Base-by-base conservation (phyloP, 352 stramenopile genomes). In the Phytopythium oedochilum region DNA sequence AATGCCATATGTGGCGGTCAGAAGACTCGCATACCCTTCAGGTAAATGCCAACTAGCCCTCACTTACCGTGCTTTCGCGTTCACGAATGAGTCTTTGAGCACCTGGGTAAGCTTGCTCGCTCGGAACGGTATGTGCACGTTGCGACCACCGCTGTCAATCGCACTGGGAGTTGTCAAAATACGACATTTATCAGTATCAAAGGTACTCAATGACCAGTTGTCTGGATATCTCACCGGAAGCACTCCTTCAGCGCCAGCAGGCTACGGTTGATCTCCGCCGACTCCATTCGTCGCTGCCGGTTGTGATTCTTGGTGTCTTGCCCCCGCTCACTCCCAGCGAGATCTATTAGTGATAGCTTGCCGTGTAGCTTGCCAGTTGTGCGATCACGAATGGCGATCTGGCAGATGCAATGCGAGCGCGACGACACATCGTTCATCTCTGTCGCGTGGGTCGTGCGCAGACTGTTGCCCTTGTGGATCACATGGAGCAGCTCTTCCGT, bases 261-360 rank as follows among this genome's bases (percentile, higher is more conserved):
- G 36, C 89, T 98, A 53, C 97, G 98, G 67, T 99, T 99, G 57
- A 99, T 99, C 68, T 99, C 96, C 6, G 96, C 95, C 18, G 94
- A 97, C 66, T 99, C 96, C 73, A 98, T 85, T 26, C 96, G 77
- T 14, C 93, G 96, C 47, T 97, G 88, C 9, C 85, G 76, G 57
- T 96, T 97, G 57, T 94, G 83, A 57, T 96, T 97, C 51, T 89
- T 94, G 9, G 94, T 99, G 68, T 99, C 96, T 58, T 96, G 88
- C 12, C 94, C 96, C 39, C 96, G 82, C 62, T 99, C 96, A 59
- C 89, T 98, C 15, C 96, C 96, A 5, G 96, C 96, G 0, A 99
- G 71, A 71, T 99, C 96, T 55, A 99, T 98, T 31, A 99, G 90
- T 28, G 89, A 98, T 5, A 98, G 66, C 46, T 97, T 97, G 42